These are phyloP conservation scores for Priceomyces castillae DNA, from an alignment of 805 yeast species.

Conservation along the genomic window DNA sequence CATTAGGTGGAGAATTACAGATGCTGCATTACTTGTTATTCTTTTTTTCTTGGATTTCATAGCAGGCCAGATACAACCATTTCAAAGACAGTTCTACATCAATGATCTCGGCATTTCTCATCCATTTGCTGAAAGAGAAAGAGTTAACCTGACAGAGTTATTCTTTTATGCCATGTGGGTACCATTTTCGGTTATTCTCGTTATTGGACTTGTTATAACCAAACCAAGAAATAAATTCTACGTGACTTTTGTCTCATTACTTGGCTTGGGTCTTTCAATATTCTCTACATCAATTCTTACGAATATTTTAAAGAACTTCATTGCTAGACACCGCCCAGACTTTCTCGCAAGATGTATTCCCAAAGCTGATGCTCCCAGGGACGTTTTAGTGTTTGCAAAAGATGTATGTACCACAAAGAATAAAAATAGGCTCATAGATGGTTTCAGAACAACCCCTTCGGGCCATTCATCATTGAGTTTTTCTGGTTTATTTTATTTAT, in stretches of 20 bases:
- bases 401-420: conserved; percentile 64
- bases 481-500: conserved; percentile 60
- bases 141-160: conserved; percentile 59
- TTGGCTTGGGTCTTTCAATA: conserved; percentile 65
- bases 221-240: conserved; percentile 55
- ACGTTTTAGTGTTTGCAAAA: conserved; percentile 54
- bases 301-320: conserved; percentile 73
- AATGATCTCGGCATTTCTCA: conserved; percentile 77
- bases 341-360: conserved; percentile 85
- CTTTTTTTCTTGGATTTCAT: conserved; percentile 22
- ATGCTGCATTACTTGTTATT: conserved; percentile 19
- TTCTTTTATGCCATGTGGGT: conserved; percentile 51
- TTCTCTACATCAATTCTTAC: conserved; percentile 62
- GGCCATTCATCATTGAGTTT: conserved; percentile 77
- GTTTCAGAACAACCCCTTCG: conserved; percentile 79
- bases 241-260: conserved; percentile 57
- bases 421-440: conserved; percentile 50
- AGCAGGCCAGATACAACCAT: conserved; percentile 46
- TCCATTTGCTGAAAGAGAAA: conserved; percentile 74
- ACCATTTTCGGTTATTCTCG: conserved; percentile 45
- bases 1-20: conserved; percentile 28
- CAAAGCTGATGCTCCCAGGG: conserved; percentile 49
- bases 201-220: conserved; percentile 38
- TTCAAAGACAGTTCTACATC: conserved; percentile 72
- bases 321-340: conserved; percentile 92